Base-by-base conservation (phyloP, 257 asterid genomes). In the Leptodermis oblonga region DNA sequence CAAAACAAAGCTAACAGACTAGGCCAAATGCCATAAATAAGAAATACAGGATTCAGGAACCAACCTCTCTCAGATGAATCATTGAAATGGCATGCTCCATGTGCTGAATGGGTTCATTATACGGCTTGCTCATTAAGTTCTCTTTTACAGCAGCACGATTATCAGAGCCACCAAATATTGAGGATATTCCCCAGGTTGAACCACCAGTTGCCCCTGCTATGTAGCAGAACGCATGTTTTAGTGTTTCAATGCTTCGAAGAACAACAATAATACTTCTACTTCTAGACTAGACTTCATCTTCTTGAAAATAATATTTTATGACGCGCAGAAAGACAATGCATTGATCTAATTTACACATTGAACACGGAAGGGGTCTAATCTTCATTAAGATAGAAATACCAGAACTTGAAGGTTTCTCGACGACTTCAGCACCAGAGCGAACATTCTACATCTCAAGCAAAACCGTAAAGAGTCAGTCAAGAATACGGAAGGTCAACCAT, bases 151-250 rank as follows among this genome's bases (percentile, higher is more conserved):
- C 68, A 33, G 84, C 12, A 49, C 96, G 93, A 74, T 75, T 78
- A 51, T 80, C 87, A 30, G 83, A 76, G 49, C 94, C 81, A 65
- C 99, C 97, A 73, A 94, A 91, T 62, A 94, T 91, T 34, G 99
- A 89, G 72, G 99, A 85, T 77, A 94, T 89, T 64, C 99, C 96
- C 97, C 99, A 93, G 68, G 76, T 65, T 36, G 99, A 89, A 76
- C 85, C 86, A 67, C 83, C 33, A 76, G 71, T 85, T 77, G 71
- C 78, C 70, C 78, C 96, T 87, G 87, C 69, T 26, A 26, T 28
- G 70, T 22, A 74, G 74, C 33, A 68, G 48, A 36, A 37, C n/a
- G 72, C 51, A 51, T n/a, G 37, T 41, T 33, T 15, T 7, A 67
- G 33, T 34, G 12, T 22, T 49, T 36, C 4, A 23, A 39, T 34